Base-by-base conservation (phyloP, 75 land plant genomes). In the Cunninghamia lanceolata region DNA sequence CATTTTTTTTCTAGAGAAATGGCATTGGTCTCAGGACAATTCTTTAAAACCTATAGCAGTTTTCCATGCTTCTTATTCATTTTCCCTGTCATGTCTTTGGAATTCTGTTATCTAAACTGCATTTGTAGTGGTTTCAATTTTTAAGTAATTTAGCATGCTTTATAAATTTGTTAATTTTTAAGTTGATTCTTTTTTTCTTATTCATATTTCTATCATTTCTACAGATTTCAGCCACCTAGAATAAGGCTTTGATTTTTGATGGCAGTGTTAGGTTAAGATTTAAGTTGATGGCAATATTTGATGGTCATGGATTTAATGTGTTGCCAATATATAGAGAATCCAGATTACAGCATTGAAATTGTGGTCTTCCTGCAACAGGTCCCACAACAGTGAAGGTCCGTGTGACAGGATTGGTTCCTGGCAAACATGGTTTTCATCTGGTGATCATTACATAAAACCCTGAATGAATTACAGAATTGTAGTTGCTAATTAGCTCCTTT, bases 381-480 rank as follows among this genome's bases (percentile, higher is more conserved):
- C 97, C 99, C 3, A 96, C 99, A 46, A 94, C 93, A 42, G 99
- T 96, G 59, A 90, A 88, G 53, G 99, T 96, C 83, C 88, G 91
- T 82, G 82, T 97, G 46, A 89, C 95, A 85, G 99, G 99, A 50
- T 92, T 97, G 34, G 85, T 94, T 77, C 98, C 99, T 45, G 99
- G 99, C 17, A 92, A 76, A 85, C 99, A 97, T 86, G 99, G 98
- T 28, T 97, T 97, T 85, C 99, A 96, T 87, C 87, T 97, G 14
- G 99, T 95, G 75, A 87, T 91, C 16, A 50, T 28, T 82, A 25
- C 28, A 40, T 63, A 36, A 53, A 34, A 39, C 17, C 9, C 83
- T n/a, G 19, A 17, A 36, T 25, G 38, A 54, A 32, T 76, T 66
- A 13, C 36, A 45, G 9, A 63, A n/a, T 45, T 38, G n/a, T 46